Percentiles rank a stretch among this genome's conserved stretches.
phyloP scores from a whole-genome alignment of 2,329 filamentous ascomycete genomes.

The Cladosporium sp. region DNA sequence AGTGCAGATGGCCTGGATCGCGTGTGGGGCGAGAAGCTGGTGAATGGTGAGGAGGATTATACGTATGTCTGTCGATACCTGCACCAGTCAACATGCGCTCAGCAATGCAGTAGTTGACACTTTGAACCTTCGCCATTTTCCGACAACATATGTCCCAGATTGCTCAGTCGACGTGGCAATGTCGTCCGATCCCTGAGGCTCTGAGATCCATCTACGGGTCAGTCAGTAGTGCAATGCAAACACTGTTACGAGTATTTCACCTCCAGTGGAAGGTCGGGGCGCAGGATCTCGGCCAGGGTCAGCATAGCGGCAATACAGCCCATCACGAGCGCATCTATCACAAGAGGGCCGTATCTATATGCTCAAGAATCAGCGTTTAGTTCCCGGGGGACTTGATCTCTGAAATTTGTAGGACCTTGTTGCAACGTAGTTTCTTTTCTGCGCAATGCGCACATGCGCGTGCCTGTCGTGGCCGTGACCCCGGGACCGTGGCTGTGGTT shows the following conservation, averaged over 20 bases:
- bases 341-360: slow-evolving; percentile 17
- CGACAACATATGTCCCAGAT: no score
- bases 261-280: slow-evolving; percentile 16
- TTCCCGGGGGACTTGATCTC: background rate
- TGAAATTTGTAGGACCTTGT: slow-evolving; percentile 14
- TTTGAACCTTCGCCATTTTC: no score
- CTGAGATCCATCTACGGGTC: slow-evolving; percentile 18
- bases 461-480: slow-evolving; percentile 17
- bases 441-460: slow-evolving; percentile 20
- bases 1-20: slow-evolving; percentile 20
- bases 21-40: slow-evolving; percentile 9
- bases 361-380: background rate
- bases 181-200: slow-evolving; percentile 17
- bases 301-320: slow-evolving; percentile 18
- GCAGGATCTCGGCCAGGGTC: slow-evolving; percentile 13
- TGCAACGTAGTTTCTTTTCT: slow-evolving; percentile 19
- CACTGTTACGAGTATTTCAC: background rate
- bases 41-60: slow-evolving; percentile 8
- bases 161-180: slow-evolving; percentile 18
- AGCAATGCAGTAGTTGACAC: no score
- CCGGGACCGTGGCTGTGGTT: no score
- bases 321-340: slow-evolving; percentile 19
- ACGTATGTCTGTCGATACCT: background rate
- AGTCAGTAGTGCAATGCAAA: background rate
- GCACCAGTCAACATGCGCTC: background rate